Evolutionary conservation across 257 asterid species (phyloP).

Genomic region (Penstemon davidsonii): DNA sequence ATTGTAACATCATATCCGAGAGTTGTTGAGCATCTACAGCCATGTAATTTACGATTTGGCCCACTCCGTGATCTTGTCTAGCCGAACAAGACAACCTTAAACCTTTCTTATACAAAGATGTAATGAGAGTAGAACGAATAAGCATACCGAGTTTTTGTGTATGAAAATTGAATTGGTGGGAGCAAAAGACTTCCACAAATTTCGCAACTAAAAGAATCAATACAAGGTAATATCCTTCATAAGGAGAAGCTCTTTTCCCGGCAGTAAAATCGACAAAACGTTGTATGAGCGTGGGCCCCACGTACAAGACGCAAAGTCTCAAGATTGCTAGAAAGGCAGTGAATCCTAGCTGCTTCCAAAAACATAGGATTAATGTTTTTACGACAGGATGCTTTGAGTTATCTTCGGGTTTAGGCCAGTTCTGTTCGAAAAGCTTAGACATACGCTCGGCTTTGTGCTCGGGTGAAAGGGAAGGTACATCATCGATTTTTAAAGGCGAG

Average conservation of each 20-base stretch:
- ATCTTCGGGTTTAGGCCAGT: slow-evolving; percentile 87
- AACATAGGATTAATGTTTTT: slow-evolving; percentile 66
- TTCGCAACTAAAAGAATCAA: slow-evolving; percentile 57
- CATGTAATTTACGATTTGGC: slow-evolving; percentile 94
- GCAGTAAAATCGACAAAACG: slow-evolving; percentile 71
- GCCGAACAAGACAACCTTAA: slow-evolving; percentile 79
- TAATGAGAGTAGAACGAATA: slow-evolving; percentile 73
- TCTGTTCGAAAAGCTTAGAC: slow-evolving; percentile 54
- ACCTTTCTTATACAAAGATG: slow-evolving; percentile 81
- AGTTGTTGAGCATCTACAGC: slow-evolving; percentile 97
- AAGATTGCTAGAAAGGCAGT: slow-evolving; percentile 70
- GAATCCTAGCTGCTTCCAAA: slow-evolving; percentile 70
- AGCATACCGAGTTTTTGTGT: slow-evolving; percentile 88
- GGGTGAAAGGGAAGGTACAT: slow-evolving; percentile 77
- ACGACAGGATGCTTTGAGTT: slow-evolving; percentile 72
- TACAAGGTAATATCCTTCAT: slow-evolving; percentile 83
- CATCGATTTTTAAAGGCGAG: slow-evolving; percentile 66
- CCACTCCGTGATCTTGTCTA: slow-evolving; percentile 86
- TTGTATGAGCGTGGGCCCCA: slow-evolving; percentile 80
- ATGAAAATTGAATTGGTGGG: slow-evolving; percentile 86
- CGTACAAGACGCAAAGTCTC: slow-evolving; percentile 71
- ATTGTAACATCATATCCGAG: slow-evolving; percentile 91
- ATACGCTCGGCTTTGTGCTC: slow-evolving; percentile 70
- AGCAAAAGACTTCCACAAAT: slow-evolving; percentile 71
- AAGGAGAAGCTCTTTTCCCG: slow-evolving; percentile 50